phyloP scores from a whole-genome alignment of 257 asterid species.

The Fraxinus excelsior region DNA sequence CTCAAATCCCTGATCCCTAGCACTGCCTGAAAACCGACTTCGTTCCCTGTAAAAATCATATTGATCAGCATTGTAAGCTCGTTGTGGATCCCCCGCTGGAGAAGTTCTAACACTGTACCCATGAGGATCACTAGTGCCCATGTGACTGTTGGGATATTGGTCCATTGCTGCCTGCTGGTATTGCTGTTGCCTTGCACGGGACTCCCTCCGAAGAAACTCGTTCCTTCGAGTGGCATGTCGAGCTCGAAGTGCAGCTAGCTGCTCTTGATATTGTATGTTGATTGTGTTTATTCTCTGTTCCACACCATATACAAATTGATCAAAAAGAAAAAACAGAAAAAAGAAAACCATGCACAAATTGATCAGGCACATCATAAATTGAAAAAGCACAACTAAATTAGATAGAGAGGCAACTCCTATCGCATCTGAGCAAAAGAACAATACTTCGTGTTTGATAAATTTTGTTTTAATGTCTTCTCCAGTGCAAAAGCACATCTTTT shows the following conservation, averaged over 20 bases:
- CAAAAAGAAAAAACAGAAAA: background rate
- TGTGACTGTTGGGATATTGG: constrained; percentile 31
- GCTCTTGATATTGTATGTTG: constrained; percentile 47
- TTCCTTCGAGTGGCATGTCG: constrained; percentile 42
- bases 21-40: constrained; percentile 30
- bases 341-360: background rate
- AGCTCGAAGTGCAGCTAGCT: constrained; percentile 44
- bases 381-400: background rate
- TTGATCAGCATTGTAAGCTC: constrained; percentile 31
- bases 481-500: background rate
- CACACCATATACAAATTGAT: background rate
- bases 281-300: constrained; percentile 46
- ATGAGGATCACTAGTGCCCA: constrained; percentile 30
- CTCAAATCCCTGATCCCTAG: constrained; percentile 41
- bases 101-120: constrained; percentile 26
- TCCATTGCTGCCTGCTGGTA: constrained; percentile 43
- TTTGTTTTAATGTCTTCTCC: background rate
- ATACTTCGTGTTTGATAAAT: background rate
- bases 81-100: constrained; percentile 32
- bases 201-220: constrained; percentile 44
- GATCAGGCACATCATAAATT: background rate
- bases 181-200: constrained; percentile 42
- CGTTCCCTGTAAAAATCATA: constrained; percentile 40
- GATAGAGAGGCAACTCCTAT: background rate
- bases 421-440: background rate